Evolutionary conservation across 2,329 filamentous ascomycete genomes (phyloP).

Genomic region (Domatiomyces globalis): DNA sequence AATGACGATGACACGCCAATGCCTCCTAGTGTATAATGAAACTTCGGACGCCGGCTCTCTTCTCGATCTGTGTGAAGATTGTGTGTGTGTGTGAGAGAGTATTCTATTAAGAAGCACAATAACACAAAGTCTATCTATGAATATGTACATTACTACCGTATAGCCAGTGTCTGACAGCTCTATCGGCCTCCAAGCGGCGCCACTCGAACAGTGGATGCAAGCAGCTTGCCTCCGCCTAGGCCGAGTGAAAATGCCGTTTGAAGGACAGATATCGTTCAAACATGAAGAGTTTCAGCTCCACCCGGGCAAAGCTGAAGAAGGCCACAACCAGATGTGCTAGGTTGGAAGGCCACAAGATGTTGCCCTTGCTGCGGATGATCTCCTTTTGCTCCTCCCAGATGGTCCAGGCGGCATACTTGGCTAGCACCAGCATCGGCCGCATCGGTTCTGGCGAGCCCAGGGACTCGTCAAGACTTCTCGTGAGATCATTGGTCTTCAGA

Average conservation of each 20-base stretch:
- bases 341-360: conserved; percentile 39
- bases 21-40: too few species aligned
- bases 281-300: conserved; percentile 43
- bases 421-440: conserved; percentile 50
- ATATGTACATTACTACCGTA: too few species aligned
- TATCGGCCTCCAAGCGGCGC: too few species aligned
- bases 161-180: too few species aligned
- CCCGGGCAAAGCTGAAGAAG: conserved; percentile 39
- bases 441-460: conserved; percentile 43
- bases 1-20: too few species aligned
- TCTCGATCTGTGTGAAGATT: too few species aligned
- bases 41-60: too few species aligned
- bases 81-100: too few species aligned
- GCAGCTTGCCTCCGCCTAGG: background rate
- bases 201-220: too few species aligned
- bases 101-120: too few species aligned
- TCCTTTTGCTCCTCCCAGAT: conserved; percentile 50
- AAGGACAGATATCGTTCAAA: conserved; percentile 44
- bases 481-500: conserved; percentile 94
- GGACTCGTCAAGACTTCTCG: conserved; percentile 82
- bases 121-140: too few species aligned
- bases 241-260: conserved; percentile 36
- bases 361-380: conserved; percentile 32
- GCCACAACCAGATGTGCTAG: conserved; percentile 37
- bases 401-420: conserved; percentile 47